Evolutionary conservation across 306 rosid genomes (phyloP), one percentile per base, ranked within the genome.

Genomic region (Dalbergia cochinchinensis): DNA sequence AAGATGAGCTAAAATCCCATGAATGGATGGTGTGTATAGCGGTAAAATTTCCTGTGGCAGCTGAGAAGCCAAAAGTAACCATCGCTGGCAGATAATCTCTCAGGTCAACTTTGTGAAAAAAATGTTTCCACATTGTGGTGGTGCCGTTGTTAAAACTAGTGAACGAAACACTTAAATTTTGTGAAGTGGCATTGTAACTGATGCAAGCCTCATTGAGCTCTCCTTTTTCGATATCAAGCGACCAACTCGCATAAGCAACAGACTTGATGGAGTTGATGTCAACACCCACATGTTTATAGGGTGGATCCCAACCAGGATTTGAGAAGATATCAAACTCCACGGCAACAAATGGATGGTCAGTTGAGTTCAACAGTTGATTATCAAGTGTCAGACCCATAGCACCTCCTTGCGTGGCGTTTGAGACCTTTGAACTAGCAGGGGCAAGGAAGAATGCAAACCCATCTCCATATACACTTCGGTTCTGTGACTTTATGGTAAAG

Each of bases 381-480:
- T 78, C 71, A n/a, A 0, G 26, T 35, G 78, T 16, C 1, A 86
- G 85, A 26, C 89, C 89, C 80, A 86, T 6, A 5, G 75, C n/a
- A 7, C 81, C 75, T 2, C 87, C 84, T 58, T 3, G 10, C 0
- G 85, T 62, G 57, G 13, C 53, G 33, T 50, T 31, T 1, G 82
- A 57, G 8, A 61, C 8, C 58, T 11, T 77, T 7, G 86, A 76
- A 51, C 44, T 77, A 0, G 0, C 34, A 16, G 84, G 88, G 14
- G 78, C 83, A 45, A 87, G 82, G 59, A 85, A 87, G 84, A 90
- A 90, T 0, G 90, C 83, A 12, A 87, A 11, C 4, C 89, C 94
- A 54, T 88, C 88, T 34, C 55, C 94, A 72, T 75, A 83, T 0
- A 0, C 0, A 7, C 6, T 20, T 12, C 7, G 11, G 4, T 37